Conservation (phyloP, 257 asterid genomes). For the Fraxinus excelsior region DNA sequence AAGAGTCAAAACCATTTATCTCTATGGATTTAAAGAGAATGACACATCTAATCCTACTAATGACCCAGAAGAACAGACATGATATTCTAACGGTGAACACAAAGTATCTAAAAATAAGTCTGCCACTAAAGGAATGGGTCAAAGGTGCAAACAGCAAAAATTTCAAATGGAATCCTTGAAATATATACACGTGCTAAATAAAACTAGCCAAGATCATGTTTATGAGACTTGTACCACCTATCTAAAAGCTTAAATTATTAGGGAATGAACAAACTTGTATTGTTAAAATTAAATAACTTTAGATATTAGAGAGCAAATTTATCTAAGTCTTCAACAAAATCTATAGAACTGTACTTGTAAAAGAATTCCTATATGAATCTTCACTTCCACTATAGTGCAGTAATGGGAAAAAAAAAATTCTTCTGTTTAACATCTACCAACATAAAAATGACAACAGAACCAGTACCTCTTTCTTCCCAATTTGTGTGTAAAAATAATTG, state of each 20-base stretch:
- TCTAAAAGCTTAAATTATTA: background rate
- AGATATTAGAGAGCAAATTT: background rate
- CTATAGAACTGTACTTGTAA: background rate
- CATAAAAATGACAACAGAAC: background rate
- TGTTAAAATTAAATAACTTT: no score
- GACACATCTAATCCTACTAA: no score
- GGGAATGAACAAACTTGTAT: no score
- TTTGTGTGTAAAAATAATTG: constrained; percentile 66
- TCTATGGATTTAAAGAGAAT: no score
- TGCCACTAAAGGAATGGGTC: background rate
- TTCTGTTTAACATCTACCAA: background rate
- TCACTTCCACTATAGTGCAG: background rate
- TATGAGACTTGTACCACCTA: no score
- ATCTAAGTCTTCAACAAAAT: background rate
- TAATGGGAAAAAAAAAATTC: no score
- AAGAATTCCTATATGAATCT: background rate
- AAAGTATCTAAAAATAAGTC: no score
- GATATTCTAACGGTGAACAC: no score
- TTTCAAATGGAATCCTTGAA: background rate
- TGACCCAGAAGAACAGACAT: background rate
- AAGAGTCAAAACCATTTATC: no score
- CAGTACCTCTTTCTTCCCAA: constrained; percentile 80
- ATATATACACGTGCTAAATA: background rate
- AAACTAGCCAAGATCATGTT: no score
- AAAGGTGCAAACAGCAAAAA: no score